Conservation (phyloP, 2,329 filamentous ascomycete genomes). For the Botryotinia calthae region DNA sequence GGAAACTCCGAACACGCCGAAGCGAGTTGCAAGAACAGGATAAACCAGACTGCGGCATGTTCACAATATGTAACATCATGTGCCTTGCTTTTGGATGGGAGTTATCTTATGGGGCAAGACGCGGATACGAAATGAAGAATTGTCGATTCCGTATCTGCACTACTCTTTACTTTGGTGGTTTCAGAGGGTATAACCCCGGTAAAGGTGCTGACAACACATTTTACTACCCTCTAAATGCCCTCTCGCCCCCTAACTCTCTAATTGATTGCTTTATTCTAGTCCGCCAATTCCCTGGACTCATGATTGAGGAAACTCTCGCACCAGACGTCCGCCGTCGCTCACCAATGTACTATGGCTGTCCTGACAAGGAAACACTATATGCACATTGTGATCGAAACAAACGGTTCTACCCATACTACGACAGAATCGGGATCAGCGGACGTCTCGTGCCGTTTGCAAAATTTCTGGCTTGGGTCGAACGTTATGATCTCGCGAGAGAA, state of each 20-base stretch:
- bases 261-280: not conserved
- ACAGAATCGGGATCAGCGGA: not conserved
- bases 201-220: not conserved
- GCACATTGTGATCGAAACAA: conserved; percentile 1
- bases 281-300: not conserved
- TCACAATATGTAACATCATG: conserved; percentile 8
- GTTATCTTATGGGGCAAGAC: not conserved
- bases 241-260: not conserved
- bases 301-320: not conserved
- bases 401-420: conserved; percentile 4
- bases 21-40: not conserved
- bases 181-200: not conserved
- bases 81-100: conserved; percentile 15
- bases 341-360: conserved; percentile 14
- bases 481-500: not conserved
- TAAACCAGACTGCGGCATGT: not conserved
- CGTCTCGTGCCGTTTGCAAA: not conserved
- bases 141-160: not conserved
- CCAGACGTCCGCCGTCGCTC: not conserved
- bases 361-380: not conserved
- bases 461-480: not conserved
- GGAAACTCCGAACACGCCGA: not conserved
- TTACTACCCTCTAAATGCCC: conserved; percentile 9
- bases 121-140: not conserved
- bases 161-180: not conserved